phyloP scores from a whole-genome alignment of 2,329 filamentous ascomycete species.

The Escovopsis sp. region DNA sequence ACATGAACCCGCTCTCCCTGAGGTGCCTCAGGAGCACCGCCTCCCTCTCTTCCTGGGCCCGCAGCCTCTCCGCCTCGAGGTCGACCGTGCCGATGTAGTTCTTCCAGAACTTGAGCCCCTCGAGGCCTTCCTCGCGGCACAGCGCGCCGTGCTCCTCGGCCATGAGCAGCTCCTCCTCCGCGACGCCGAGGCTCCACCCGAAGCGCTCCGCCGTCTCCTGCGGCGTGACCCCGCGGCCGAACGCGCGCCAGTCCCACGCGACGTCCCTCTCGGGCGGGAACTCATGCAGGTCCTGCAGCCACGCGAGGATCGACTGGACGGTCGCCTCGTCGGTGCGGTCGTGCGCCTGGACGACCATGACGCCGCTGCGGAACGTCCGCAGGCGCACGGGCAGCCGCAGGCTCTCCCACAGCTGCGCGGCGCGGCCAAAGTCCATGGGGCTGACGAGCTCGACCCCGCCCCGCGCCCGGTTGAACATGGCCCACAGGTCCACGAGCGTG shows the following conservation, averaged over 20 bases:
- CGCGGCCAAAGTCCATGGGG: constrained; percentile 81
- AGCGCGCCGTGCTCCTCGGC: constrained; percentile 79
- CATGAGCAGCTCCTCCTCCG: constrained; percentile 92
- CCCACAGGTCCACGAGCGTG: constrained; percentile 82
- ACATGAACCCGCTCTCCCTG: constrained; percentile 26
- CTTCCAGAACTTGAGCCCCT: constrained; percentile 86
- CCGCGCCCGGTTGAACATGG: constrained; percentile 82
- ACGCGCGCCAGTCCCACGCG: constrained; percentile 61
- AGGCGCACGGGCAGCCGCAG: constrained; percentile 75
- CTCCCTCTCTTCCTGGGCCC: constrained; percentile 22
- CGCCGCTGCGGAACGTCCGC: constrained; percentile 78
- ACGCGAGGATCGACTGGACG: constrained; percentile 57
- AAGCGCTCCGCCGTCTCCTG: constrained; percentile 82
- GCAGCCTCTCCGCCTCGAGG: constrained; percentile 14
- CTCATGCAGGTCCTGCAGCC: constrained; percentile 61
- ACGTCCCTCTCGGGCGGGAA: constrained; percentile 50
- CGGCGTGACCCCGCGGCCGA: constrained; percentile 75
- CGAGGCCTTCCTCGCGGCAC: constrained; percentile 82
- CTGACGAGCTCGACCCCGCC: constrained; percentile 91
- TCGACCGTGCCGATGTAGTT: constrained; percentile 48
- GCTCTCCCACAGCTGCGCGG: constrained; percentile 75
- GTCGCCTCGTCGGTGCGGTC: constrained; percentile 88
- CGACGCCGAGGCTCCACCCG: constrained; percentile 94
- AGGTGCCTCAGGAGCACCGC: constrained; percentile 26
- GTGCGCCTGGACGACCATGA: constrained; percentile 82